Evolutionary conservation across 805 yeast species (phyloP), one percentile per base, ranked within the genome.

Genomic region (Tetrapisispora iriomotensis): DNA sequence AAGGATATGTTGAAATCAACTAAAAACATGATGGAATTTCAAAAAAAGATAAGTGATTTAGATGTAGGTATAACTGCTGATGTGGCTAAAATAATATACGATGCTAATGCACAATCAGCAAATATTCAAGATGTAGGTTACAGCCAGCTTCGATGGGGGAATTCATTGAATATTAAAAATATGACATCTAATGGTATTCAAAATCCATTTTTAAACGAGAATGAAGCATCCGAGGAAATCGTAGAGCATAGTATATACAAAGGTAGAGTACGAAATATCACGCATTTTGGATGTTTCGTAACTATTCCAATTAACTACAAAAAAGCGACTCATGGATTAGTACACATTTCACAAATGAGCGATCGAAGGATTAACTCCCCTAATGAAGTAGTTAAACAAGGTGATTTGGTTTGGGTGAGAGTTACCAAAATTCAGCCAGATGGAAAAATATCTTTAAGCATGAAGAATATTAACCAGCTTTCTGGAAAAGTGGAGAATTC

Each of bases 271-370:
- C 67, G 66, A 34, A 74, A 72, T 33, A 49, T 83, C 1, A 75
- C 77, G 31, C 58, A 71, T 2, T 88, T 77, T 60, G 96, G 97
- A 0, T 94, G 86, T 1, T 90, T 88, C 54, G 72, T 86, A 0
- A 59, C 73, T 8, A 55, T 88, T 1, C 46, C 58, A 6, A 74
- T 69, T 0, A 50, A 67, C 2, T 41, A 51, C 29, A 52, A 54
- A 12, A 45, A 45, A 19, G 46, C 48, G 35, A 54, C 56, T 17
- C 76, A 65, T 49, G 95, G 94, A 0, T 64, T 88, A 14, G 79
- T 88, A 28, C 96, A 88, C 53, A 70, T 82, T 0, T 84, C 95
- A 1, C 80, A 77, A 31, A 66, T 88, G 24, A 66, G 74, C 3
- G 21, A 41, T 10, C 23, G 34, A n/a, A 62, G 85, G 35, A 62